A percentile compares a stretch with the other conserved stretches of the same genome.
phyloP scores from a whole-genome alignment of 2,329 filamentous ascomycete genomes.

The Graphilbum sp. region DNA sequence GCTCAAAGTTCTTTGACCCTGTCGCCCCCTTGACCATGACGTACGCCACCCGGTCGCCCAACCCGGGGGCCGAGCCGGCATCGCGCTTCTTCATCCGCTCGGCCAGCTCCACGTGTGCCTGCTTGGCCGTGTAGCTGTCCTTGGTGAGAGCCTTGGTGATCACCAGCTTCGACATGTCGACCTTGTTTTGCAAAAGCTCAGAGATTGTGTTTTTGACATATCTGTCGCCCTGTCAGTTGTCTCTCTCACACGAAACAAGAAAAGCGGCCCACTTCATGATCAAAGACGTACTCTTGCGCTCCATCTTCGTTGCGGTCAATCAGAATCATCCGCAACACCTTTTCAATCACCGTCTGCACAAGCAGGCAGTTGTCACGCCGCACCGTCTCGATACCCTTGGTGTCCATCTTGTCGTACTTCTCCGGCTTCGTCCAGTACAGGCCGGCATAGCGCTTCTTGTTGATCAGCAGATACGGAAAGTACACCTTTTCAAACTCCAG shows the following conservation, averaged over 20 bases:
- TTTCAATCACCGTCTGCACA: constrained; percentile 95
- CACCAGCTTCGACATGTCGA: constrained; percentile 98
- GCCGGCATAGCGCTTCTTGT: constrained; percentile 99
- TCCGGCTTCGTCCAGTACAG: constrained; percentile 89
- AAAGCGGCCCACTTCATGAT: too few species aligned
- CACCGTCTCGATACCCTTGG: constrained; percentile 97
- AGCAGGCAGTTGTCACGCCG: constrained; percentile 90
- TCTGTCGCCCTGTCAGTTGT: constrained; percentile 32
- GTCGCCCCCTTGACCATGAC: constrained; percentile 89
- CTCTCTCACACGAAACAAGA: not conserved
- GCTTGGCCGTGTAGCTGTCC: constrained; percentile 74
- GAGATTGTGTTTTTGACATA: constrained; percentile 96
- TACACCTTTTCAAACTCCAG: constrained; percentile 99
- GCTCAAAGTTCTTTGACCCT: constrained; percentile 89
- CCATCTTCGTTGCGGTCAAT: constrained; percentile 83
- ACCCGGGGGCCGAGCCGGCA: constrained; percentile 75
- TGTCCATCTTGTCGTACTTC: constrained; percentile 99
- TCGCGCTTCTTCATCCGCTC: constrained; percentile 96
- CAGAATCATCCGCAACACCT: constrained; percentile 84
- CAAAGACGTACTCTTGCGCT: constrained; percentile 73
- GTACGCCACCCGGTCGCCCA: constrained; percentile 94
- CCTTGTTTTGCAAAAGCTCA: constrained; percentile 87
- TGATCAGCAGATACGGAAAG: constrained; percentile 94
- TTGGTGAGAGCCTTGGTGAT: constrained; percentile 97
- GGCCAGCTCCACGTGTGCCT: constrained; percentile 90